Evolutionary conservation across 1,284 basidiomycete species (phyloP).

Genomic region (Boletus sp.): DNA sequence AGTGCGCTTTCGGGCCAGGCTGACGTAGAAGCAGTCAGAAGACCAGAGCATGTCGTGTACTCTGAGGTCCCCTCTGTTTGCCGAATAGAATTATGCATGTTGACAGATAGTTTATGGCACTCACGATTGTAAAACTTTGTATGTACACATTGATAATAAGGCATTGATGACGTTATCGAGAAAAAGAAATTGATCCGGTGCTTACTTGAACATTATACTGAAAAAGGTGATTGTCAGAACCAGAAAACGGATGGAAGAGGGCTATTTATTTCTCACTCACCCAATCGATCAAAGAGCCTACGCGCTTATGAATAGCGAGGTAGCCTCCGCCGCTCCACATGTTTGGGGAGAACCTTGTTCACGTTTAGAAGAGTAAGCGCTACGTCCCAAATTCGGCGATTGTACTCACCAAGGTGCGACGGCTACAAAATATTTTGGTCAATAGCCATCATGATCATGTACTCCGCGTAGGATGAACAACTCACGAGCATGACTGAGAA

Average conservation of each 20-base stretch:
- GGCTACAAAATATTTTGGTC: conserved; percentile 15
- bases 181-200: not conserved
- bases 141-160: not conserved
- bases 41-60: conserved; percentile 43
- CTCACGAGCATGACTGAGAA: conserved; percentile 40
- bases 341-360: conserved; percentile 26
- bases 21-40: conserved; percentile 41
- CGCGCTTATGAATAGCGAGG: conserved; percentile 43
- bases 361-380: not conserved
- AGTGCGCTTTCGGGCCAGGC: conserved; percentile 42
- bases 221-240: not conserved
- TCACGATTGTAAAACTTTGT: conserved; percentile 70
- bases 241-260: not conserved
- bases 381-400: not conserved
- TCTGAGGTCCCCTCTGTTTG: conserved; percentile 40
- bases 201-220: conserved; percentile 46
- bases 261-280: conserved; percentile 16
- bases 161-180: not conserved
- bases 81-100: not conserved
- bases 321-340: conserved; percentile 48
- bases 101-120: conserved; percentile 12
- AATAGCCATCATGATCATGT: not conserved
- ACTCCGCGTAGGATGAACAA: not conserved
- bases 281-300: conserved; percentile 59
- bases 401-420: conserved; percentile 29